These are phyloP conservation scores for Fusarium sambucinum DNA, from an alignment of 2,329 filamentous ascomycete species.

Conservation along the genomic window DNA sequence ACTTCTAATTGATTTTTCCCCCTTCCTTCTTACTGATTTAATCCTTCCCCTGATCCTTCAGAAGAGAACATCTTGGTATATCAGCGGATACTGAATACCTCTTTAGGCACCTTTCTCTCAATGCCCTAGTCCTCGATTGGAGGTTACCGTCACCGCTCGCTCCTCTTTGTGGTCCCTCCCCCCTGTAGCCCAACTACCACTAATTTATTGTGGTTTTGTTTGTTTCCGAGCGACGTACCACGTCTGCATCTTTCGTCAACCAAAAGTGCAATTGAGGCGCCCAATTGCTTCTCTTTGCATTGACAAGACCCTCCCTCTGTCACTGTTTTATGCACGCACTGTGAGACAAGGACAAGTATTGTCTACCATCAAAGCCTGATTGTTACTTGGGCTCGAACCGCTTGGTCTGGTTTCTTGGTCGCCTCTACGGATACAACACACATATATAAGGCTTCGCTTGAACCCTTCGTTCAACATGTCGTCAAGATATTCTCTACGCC, in stretches of 20 bases:
- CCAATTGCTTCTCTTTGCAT: conserved; percentile 25
- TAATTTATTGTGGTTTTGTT: conserved; percentile 15
- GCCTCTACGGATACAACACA: background rate
- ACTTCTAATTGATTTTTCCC: background rate
- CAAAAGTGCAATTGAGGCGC: conserved; percentile 19
- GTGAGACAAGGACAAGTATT: conserved; percentile 18
- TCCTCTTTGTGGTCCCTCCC: conserved; percentile 1
- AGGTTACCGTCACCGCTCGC: conserved; percentile 27
- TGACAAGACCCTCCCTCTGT: conserved; percentile 10
- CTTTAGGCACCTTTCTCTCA: conserved; percentile 14
- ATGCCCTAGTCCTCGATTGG: conserved; percentile 16
- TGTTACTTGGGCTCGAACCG: conserved; percentile 6
- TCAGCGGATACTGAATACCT: conserved; percentile 10
- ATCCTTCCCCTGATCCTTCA: background rate
- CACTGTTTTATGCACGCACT: conserved; percentile 16
- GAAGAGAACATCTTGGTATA: background rate
- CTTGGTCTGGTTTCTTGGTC: conserved; percentile 8
- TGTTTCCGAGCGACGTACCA: conserved; percentile 13
- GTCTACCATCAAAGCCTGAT: conserved; percentile 30
- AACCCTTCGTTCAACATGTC: conserved; percentile 50
- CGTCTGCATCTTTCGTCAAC: conserved; percentile 20
- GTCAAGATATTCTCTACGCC: conserved; percentile 55
- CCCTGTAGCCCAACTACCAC: conserved; percentile 2
- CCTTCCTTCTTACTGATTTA: background rate
- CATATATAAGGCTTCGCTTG: conserved; percentile 46